phyloP scores from a whole-genome alignment of 257 asterid species.

The Solanum medicagineum region DNA sequence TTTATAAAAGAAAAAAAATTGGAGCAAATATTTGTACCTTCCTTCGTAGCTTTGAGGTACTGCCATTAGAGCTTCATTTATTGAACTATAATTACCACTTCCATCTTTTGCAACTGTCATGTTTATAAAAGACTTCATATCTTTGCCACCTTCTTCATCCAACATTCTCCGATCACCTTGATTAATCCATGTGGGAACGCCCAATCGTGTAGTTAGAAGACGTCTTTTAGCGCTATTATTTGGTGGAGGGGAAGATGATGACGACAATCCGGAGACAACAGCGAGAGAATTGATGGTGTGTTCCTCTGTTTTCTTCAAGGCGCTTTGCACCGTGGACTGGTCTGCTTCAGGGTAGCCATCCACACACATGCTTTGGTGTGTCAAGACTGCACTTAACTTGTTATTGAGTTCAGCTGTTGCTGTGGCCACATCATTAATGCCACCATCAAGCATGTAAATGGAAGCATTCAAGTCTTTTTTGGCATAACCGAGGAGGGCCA shows the following conservation, averaged over 20 bases:
- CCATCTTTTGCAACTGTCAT: slow-evolving; percentile 73
- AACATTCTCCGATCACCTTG: slow-evolving; percentile 33
- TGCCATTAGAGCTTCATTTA: slow-evolving; percentile 52
- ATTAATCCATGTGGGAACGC: slow-evolving; percentile 47
- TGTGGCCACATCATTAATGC: not conserved
- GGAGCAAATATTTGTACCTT: slow-evolving; percentile 24
- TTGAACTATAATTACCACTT: slow-evolving; percentile 45
- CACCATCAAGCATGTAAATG: slow-evolving; percentile 17
- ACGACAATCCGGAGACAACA: slow-evolving; percentile 20
- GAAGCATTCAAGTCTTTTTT: slow-evolving; percentile 60
- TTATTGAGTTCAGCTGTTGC: slow-evolving; percentile 42
- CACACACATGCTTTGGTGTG: slow-evolving; percentile 68
- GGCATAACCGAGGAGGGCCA: slow-evolving; percentile 43
- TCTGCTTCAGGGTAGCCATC: slow-evolving; percentile 72
- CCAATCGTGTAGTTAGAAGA: slow-evolving; percentile 18
- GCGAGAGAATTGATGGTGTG: slow-evolving; percentile 73
- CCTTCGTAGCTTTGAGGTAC: slow-evolving; percentile 46
- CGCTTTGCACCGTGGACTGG: slow-evolving; percentile 21
- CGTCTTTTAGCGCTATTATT: slow-evolving; percentile 11
- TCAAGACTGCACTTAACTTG: slow-evolving; percentile 73
- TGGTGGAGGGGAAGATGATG: not conserved
- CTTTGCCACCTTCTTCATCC: slow-evolving; percentile 19
- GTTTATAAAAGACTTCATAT: slow-evolving; percentile 21
- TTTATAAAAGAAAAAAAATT: not conserved
- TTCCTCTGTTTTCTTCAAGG: slow-evolving; percentile 26